Conservation (phyloP, 495 filamentous ascomycete species). For the Alectoria sarmentosa region DNA sequence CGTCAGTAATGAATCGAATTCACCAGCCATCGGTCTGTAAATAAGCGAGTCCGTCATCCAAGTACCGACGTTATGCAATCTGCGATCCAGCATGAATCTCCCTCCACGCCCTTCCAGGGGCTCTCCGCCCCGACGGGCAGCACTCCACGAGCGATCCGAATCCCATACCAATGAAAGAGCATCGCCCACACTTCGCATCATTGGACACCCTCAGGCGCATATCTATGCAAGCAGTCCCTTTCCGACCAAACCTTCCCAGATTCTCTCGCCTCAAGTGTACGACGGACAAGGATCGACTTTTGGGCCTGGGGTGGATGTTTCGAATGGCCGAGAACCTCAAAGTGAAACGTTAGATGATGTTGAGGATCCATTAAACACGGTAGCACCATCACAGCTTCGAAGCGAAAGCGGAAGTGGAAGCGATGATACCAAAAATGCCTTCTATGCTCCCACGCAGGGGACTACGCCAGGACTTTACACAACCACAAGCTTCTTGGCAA, state of each 20-base stretch:
- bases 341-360: conserved; percentile 1
- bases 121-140: conserved; percentile 34
- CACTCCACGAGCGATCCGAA: conserved; percentile 46
- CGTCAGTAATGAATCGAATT: background rate
- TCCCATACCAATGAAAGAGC: conserved; percentile 43
- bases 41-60: background rate
- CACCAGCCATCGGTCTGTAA: background rate
- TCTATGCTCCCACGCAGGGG: background rate
- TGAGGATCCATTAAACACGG: conserved; percentile 1
- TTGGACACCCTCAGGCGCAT: conserved; percentile 34
- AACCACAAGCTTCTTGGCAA: conserved; percentile 12
- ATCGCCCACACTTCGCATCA: conserved; percentile 31
- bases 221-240: conserved; percentile 42
- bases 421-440: background rate
- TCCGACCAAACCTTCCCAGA: conserved; percentile 47
- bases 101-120: conserved; percentile 22
- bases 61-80: conserved; percentile 20
- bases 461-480: conserved; percentile 2
- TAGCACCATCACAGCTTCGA: background rate
- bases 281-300: conserved; percentile 9
- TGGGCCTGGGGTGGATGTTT: conserved; percentile 15
- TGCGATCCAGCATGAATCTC: conserved; percentile 26
- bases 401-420: background rate
- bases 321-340: background rate
- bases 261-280: conserved; percentile 38